Evolutionary conservation across 345 rosid species (phyloP), one percentile per base, ranked within the genome.

Genomic region (Gossypium australe): DNA sequence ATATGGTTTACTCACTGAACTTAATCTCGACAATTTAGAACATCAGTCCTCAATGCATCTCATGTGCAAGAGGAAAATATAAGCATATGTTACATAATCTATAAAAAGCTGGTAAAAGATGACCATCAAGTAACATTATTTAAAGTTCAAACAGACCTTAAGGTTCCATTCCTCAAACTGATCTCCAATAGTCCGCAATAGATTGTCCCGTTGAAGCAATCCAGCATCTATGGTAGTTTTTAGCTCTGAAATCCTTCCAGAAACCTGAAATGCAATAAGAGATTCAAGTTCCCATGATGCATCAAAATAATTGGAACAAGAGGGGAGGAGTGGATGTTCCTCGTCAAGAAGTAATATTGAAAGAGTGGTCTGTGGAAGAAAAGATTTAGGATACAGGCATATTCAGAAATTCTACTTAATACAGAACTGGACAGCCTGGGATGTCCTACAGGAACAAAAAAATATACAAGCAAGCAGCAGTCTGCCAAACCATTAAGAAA

Each of bases 111-210:
- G 45, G 60, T 52, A 75, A 61, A 25, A 70, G 48, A 34, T 61
- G 25, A 61, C 64, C 67, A 70, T 24, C 7, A 63, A 25, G 66
- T 20, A 77, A 69, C 25, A 73, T 13, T 76, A 29, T 41, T 70
- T 43, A 70, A 62, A 74, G 22, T 47, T 73, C 43, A 66, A 73
- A 73, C 88, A 77, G 72, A 95, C 98, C 93, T 88, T 82, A 72
- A 84, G 80, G 77, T 81, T 93, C 98, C 97, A 93, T 72, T 76
- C 94, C 86, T 87, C 97, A 85, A 83, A 91, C 77, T 87, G 87
- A 22, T 93, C 97, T 43, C 82, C 90, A 80, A 93, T 89, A 61
- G 85, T 86, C 84, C 76, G 87, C 84, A 95, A 81, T 85, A 93
- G 84, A 80, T 74, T 82, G 76, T 80, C 82, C 74, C 93, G 87